Base-by-base conservation (phyloP, 2,329 filamentous ascomycete genomes). In the Claviceps paspali region DNA sequence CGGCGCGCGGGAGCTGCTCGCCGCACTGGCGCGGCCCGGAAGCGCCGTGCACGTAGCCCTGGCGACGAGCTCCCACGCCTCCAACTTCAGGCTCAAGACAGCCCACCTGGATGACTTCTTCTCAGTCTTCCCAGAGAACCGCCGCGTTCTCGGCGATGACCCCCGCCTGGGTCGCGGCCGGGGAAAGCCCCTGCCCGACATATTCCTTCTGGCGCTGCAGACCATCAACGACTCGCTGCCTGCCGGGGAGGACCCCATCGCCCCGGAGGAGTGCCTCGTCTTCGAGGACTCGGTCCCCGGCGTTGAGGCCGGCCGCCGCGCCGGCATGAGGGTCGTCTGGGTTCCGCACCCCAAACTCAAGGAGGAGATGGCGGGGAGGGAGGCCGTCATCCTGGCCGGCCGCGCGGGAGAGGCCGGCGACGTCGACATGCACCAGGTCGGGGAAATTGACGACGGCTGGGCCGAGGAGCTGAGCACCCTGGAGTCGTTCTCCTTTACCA, bases 271-370 rank as follows among this genome's bases (percentile, higher is more conserved):
- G 59, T 96, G 91, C 54, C 67, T 98, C 12, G 91, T 96, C 0
- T 96, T 98, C 50, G 91, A 98, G 61, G 91, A 98, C 57, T 84
- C 80, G 32, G 87, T 96, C 2, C 84, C 86, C 0, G 91, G 91
- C 4, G 85, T 95, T 3, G 91, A 98, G 61, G 76, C 85, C 2
- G 91, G 86, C 4, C 68, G 91, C 37, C 74, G 91, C 46, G 91
- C 91, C 0, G 88, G 88, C 0, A 96, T 96, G 88, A 76, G 88
- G 46, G 86, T 92, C 10, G 68, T 94, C 1, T 98, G 91, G 91
- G 80, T 76, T 48, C 91, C 91, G 18, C 86, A 96, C 59, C 73
- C 76, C 1, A 82, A 75, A 51, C 62, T 98, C 36, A 67, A 81
- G 60, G 65, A 73, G 36, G 82, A 88, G 55, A 93, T 83, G 49